phyloP scores from a whole-genome alignment of 176 grass and related monocot species.

The Triticum urartu region DNA sequence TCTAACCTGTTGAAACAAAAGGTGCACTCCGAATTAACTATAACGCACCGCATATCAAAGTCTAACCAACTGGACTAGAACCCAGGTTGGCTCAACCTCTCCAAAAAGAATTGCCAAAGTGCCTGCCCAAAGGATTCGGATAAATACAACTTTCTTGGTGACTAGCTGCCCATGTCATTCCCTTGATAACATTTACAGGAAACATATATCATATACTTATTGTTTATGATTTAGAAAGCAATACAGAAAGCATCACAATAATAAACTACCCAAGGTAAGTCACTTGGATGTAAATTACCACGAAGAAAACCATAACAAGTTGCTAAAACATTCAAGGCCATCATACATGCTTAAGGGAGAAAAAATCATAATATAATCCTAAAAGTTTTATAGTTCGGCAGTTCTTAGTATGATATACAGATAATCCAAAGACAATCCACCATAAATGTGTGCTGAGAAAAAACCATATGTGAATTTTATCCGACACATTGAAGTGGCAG shows the following conservation, averaged over 20 bases:
- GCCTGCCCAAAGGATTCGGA: background rate
- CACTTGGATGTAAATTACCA: background rate
- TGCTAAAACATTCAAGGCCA: background rate
- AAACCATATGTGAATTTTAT: background rate
- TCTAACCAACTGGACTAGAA: background rate
- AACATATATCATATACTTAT: background rate
- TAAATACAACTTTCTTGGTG: background rate
- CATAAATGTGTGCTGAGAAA: background rate
- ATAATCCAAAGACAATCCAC: background rate
- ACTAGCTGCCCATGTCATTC: background rate
- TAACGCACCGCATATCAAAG: background rate
- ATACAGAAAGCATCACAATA: slow-evolving; percentile 17
- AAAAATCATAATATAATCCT: background rate
- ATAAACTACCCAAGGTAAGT: background rate
- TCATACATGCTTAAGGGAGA: background rate
- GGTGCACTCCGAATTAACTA: background rate
- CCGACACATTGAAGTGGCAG: background rate
- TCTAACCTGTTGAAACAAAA: slow-evolving; percentile 65
- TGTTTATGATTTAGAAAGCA: background rate
- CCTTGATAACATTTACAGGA: background rate
- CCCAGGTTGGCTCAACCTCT: background rate
- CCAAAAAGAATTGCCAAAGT: background rate
- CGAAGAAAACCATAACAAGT: background rate
- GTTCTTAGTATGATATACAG: background rate
- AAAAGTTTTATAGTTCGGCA: background rate